Base-by-base conservation (phyloP, 495 filamentous ascomycete genomes). In the Wilcoxina mikolae region DNA sequence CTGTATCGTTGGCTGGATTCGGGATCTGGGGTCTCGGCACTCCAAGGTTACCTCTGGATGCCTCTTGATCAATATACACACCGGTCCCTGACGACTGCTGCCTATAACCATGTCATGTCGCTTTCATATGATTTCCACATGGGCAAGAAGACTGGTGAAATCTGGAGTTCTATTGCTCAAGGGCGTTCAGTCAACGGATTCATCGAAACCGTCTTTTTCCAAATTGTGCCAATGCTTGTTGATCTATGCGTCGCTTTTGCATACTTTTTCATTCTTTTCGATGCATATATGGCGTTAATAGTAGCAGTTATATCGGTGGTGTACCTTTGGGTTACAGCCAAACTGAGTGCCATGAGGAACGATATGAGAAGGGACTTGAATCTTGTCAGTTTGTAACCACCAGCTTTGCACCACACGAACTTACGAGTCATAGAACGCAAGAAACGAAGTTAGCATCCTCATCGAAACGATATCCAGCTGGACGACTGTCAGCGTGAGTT, bases 51-150 rank as follows among this genome's bases (percentile, higher is more conserved):
- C 68, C 70, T 85, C 25, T 84, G 81, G 81, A 66, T 81, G 44
- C 79, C 80, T 1, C 68, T 87, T 26, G 74, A 83, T 59, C 77
- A 78, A 60, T 82, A 79, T 62, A 74, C 78, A 0, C 76, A 78
- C 49, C 73, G 74, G 49, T 70, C 72, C 26, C 70, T 87, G 25
- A 78, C 76, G 56, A 76, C 72, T 0, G 78, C 79, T 0, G 78
- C 84, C 3, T 88, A 85, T 62, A 76, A 79, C 41, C 83, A 89
- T 57, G 73, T 89, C 23, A 84, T 90, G 77, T 76, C 73, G 49
- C 73, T 91, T 23, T 87, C 82, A 0, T 81, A 80, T 56, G 84
- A 90, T 60, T 89, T 87, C 56, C 84, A 91, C 62, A 81, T 80
- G 55, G 74, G 75, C 49, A 87, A 87, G 69, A 77, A 76, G 52